Conservation (phyloP, 768 basidiomycete species). For the Mycena pura region DNA sequence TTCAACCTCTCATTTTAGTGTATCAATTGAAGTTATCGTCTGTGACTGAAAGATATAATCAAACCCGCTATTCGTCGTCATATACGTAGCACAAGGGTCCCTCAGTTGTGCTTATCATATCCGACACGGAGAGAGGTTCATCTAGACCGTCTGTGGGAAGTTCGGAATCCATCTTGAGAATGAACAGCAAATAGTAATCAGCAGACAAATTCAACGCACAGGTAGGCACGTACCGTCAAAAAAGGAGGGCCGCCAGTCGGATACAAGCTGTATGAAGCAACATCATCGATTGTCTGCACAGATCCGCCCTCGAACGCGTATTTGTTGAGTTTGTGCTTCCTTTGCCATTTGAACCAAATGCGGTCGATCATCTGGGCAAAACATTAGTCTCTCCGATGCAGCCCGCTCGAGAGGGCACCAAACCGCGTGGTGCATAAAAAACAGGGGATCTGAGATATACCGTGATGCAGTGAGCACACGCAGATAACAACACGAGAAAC, state of each 20-base stretch:
- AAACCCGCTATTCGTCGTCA: constrained; percentile 31
- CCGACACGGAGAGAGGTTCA: constrained; percentile 28
- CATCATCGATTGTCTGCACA: constrained; percentile 32
- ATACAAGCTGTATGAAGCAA: constrained; percentile 29
- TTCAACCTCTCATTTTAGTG: not conserved
- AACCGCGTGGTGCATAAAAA: constrained; percentile 44
- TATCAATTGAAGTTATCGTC: not conserved
- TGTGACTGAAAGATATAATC: not conserved
- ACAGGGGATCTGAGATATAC: constrained; percentile 42
- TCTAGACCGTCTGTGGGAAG: constrained; percentile 38
- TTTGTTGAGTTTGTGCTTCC: constrained; percentile 28
- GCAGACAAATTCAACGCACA: constrained; percentile 25
- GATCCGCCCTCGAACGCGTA: constrained; percentile 39
- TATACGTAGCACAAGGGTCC: constrained; percentile 45
- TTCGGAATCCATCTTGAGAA: constrained; percentile 23
- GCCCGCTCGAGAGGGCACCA: not conserved
- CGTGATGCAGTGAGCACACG: not conserved
- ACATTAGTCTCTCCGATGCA: not conserved
- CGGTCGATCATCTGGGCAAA: constrained; percentile 43
- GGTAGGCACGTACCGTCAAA: not conserved
- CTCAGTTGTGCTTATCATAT: constrained; percentile 38
- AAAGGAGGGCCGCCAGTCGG: constrained; percentile 32
- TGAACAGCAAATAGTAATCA: not conserved
- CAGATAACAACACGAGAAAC: not conserved
- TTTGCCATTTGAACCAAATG: constrained; percentile 46